A percentile compares a stretch with the other conserved stretches of the same genome.
Evolutionary conservation across 2,329 filamentous ascomycete species (phyloP).

Genomic region (Ilyonectria sp.): DNA sequence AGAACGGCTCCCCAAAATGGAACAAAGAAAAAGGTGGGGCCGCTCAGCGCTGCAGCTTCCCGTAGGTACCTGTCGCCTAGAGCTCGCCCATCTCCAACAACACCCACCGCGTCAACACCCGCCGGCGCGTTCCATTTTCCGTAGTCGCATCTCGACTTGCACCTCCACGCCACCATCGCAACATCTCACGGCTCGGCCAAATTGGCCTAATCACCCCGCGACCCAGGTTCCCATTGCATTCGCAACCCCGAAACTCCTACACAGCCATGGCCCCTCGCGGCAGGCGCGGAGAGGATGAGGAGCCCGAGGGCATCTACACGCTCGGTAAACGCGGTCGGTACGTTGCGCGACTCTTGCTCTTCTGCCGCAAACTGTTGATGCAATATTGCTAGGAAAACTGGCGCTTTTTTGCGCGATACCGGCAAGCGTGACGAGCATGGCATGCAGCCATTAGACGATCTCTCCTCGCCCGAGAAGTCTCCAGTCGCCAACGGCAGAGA

Average conservation of each 20-base stretch:
- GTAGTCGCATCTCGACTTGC: slow-evolving; percentile 27
- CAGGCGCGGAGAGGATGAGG: slow-evolving; percentile 49
- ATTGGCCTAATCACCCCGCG: not conserved
- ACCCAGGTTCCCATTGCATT: not conserved
- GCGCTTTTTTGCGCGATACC: slow-evolving; percentile 83
- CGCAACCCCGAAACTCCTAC: not conserved
- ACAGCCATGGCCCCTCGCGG: slow-evolving; percentile 53
- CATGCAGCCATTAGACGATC: slow-evolving; percentile 87
- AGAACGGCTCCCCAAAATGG: not conserved
- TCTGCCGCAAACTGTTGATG: slow-evolving; percentile 22
- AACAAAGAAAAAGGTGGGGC: not conserved
- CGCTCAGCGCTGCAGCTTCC: slow-evolving; percentile 8
- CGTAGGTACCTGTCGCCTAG: slow-evolving; percentile 2
- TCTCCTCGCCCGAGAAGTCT: slow-evolving; percentile 84
- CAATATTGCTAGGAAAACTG: slow-evolving; percentile 80
- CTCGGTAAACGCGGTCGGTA: slow-evolving; percentile 58
- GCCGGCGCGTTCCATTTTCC: slow-evolving; percentile 39
- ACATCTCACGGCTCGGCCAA: not conserved
- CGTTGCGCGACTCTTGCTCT: slow-evolving; percentile 36
- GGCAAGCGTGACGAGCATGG: slow-evolving; percentile 91
- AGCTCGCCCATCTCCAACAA: slow-evolving; percentile 33
- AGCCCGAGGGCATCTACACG: slow-evolving; percentile 53
- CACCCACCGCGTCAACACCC: slow-evolving; percentile 42
- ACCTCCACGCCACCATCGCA: slow-evolving; percentile 2
- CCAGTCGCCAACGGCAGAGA: slow-evolving; percentile 47